These are phyloP conservation scores for Actinomortierella wolfii DNA, from an alignment of 371 early-diverging fungal species.

Conservation along the genomic window DNA sequence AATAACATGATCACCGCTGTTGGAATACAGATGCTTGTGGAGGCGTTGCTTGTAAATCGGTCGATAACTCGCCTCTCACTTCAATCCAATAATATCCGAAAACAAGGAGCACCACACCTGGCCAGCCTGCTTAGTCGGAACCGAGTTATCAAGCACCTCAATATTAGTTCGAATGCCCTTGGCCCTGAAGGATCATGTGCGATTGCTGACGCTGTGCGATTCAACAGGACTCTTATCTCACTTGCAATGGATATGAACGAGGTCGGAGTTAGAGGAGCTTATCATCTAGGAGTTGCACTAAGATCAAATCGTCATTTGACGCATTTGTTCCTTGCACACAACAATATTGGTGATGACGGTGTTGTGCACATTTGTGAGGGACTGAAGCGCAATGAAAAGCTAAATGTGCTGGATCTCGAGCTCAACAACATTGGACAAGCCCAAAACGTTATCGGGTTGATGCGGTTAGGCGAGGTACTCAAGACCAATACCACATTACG, in stretches of 20 bases:
- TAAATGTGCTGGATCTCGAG: constrained; percentile 41
- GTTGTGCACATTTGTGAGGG: constrained; percentile 32
- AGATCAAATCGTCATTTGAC: constrained; percentile 43
- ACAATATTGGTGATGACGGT: constrained; percentile 47
- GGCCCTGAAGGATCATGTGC: constrained; percentile 21
- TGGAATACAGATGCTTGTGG: constrained; percentile 32
- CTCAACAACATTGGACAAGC: constrained; percentile 44
- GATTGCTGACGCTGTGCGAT: constrained; percentile 45
- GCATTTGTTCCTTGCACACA: constrained; percentile 47
- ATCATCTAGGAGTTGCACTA: constrained; percentile 26
- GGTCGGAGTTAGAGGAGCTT: constrained; percentile 33
- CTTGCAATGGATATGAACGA: constrained; percentile 49
- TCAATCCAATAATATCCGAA: constrained; percentile 40
- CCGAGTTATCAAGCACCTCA: constrained; percentile 40
- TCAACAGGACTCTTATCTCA: constrained; percentile 34
- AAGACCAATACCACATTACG: constrained; percentile 33
- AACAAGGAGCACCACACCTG: constrained; percentile 30
- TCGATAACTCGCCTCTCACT: constrained; percentile 36
- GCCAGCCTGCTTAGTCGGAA: constrained; percentile 39
- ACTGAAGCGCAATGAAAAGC: constrained; percentile 26
- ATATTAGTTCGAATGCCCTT: constrained; percentile 41
- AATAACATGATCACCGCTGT: constrained; percentile 35
- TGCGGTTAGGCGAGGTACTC: constrained; percentile 38
- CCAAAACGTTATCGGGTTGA: constrained; percentile 21
- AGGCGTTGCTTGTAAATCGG: constrained; percentile 39